Base-by-base conservation (phyloP, 2,329 filamentous ascomycete species). In the Pseudopyricularia cyperi region DNA sequence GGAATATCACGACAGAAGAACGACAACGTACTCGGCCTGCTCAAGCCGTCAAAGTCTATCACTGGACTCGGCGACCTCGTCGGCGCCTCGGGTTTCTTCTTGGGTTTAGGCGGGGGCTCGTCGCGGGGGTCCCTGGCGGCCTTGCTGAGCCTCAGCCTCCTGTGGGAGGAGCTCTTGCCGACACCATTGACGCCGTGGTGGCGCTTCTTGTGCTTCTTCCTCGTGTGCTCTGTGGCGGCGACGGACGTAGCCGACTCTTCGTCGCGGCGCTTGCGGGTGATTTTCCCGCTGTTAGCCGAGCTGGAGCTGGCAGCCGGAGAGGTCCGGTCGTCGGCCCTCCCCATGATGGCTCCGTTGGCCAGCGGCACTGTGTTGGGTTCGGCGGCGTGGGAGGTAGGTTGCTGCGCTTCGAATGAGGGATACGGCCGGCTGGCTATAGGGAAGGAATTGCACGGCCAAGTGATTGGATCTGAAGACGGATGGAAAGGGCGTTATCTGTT, bases 11-110 rank as follows among this genome's bases (percentile, higher is more conserved):
- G 44, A n/a, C 22, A 30, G 44, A n/a, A 24, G 19, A 24, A 17
- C 24, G 12, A 15, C 26, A 48, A 64, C 70, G 17, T 65, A 76
- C 76, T 79, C 5, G 79, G 77, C 52, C 77, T 70, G 61, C 76
- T 80, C 50, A 83, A 69, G 2, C 79, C 79, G 60, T 82, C 79
- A 57, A 76, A 77, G 61, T 82, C 78, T 57, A 82, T 79, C 37
- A 81, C 68, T 14, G 78, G 79, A 54, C 71, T 77, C 6, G 74
- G 75, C 5, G 75, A 75, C 28, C 72, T 66, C 7, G 35, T 30
- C 48, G 35, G 33, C 12, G 26, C 48, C 14, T 30, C 34, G 33
- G 33, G 42, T n/a, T 51, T 34, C 26, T 30, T 19, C 14, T 52
- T 52, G 7, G 51, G 53, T 14, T 22, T 44, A n/a, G 26, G 46